Percentiles rank a stretch among this genome's conserved stretches.
These are phyloP conservation scores for Penicillium riverlandense DNA, from an alignment of 495 filamentous ascomycete species.

Conservation along the genomic window DNA sequence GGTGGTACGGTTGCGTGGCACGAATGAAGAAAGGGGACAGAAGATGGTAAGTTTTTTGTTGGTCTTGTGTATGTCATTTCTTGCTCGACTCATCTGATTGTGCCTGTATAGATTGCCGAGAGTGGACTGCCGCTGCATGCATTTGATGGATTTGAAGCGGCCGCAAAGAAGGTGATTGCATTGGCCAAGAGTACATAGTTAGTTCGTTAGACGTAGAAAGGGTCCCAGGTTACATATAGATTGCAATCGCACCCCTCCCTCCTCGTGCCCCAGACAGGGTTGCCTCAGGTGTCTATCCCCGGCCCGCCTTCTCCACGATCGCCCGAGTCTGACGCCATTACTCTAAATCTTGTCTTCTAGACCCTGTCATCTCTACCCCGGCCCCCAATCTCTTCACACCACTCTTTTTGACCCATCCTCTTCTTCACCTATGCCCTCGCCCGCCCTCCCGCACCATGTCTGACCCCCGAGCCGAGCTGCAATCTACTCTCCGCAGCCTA, in stretches of 20 bases:
- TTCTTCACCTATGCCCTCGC: not conserved
- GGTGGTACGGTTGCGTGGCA: constrained; percentile 77
- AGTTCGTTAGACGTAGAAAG: no score
- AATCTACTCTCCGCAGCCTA: constrained; percentile 39
- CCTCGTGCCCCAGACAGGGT: constrained; percentile 3
- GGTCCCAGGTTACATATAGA: no score
- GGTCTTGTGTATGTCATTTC: not conserved
- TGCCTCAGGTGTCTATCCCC: constrained; percentile 14
- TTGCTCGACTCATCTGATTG: constrained; percentile 3
- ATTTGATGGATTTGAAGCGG: constrained; percentile 78
- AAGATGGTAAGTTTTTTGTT: constrained; percentile 47
- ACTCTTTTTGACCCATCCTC: not conserved
- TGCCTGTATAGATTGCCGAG: constrained; percentile 49
- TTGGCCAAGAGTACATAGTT: constrained; percentile 33
- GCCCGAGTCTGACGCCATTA: constrained; percentile 22
- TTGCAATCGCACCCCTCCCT: no score
- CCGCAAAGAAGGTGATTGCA: constrained; percentile 66
- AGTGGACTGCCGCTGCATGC: constrained; percentile 67
- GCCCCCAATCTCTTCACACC: not conserved
- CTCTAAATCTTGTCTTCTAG: constrained; percentile 5
- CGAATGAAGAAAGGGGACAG: constrained; percentile 71
- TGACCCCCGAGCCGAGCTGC: constrained; percentile 27
- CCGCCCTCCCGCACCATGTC: constrained; percentile 14
- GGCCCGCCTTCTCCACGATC: constrained; percentile 18
- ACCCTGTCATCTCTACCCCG: not conserved